Evolutionary conservation across 352 stramenopile species (phyloP).

Genomic region (Pythium sukuiense): DNA sequence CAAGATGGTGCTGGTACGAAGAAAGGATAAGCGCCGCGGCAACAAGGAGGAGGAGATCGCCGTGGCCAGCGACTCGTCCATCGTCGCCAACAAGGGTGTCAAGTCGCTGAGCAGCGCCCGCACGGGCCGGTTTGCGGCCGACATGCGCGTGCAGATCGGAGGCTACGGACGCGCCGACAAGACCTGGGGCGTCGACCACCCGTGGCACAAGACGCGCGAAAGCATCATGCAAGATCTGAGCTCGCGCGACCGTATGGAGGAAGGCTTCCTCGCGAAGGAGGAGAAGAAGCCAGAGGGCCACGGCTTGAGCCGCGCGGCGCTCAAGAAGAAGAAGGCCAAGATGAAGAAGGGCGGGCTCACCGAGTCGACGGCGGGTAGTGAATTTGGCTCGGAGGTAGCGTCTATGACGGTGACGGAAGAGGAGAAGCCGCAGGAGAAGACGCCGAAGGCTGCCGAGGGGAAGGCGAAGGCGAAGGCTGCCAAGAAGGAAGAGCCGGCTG

Average conservation of each 20-base stretch:
- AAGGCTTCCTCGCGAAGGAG: constrained; percentile 45
- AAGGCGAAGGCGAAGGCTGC: background rate
- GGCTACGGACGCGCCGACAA: constrained; percentile 79
- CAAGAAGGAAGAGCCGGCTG: background rate
- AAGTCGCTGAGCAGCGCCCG: constrained; percentile 51
- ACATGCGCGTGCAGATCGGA: constrained; percentile 74
- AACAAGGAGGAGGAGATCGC: constrained; percentile 61
- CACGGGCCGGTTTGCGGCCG: constrained; percentile 68
- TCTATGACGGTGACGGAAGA: background rate
- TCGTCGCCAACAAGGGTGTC: constrained; percentile 67
- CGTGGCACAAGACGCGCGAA: constrained; percentile 67
- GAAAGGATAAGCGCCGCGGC: constrained; percentile 66
- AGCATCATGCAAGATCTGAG: constrained; percentile 48
- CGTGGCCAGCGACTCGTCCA: constrained; percentile 63
- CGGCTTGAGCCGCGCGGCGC: constrained; percentile 63
- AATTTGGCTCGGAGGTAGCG: constrained; percentile 17
- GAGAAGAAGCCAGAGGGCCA: constrained; percentile 40
- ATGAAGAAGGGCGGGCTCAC: constrained; percentile 61
- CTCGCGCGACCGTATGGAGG: constrained; percentile 66
- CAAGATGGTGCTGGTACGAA: constrained; percentile 72
- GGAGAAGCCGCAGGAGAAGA: constrained; percentile 30
- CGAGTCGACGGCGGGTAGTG: constrained; percentile 21
- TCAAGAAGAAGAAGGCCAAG: constrained; percentile 80
- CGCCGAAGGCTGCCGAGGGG: constrained; percentile 2
- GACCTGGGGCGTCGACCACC: constrained; percentile 77